Base-by-base conservation (phyloP, 2,329 filamentous ascomycete species). In the Lecanoromycetidae sp. region DNA sequence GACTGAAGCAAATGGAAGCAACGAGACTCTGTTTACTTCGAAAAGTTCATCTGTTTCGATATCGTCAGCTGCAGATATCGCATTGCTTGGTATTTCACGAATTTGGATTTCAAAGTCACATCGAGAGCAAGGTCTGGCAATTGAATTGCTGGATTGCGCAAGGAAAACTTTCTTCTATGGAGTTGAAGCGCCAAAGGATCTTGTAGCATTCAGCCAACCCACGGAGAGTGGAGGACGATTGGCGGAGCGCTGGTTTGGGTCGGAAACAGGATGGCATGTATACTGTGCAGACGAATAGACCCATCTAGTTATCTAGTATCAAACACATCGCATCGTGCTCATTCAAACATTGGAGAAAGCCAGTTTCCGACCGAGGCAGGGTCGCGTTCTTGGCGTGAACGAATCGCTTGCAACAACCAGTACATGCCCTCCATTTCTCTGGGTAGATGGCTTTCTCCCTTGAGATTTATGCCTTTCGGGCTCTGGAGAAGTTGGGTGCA, bases 121-220 rank as follows among this genome's bases (percentile, higher is more conserved):
- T 49, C 69, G 78, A 26, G 64, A 73, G 34, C 69, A 72, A 53
- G 75, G 76, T 7, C 71, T 80, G 44, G 79, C 77, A 3, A 70
- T 69, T 44, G 67, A 69, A 46, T 61, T 82, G 37, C 60, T 82
- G 15, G 74, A 81, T 50, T 70, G 67, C 46, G 73, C 74, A 20
- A 65, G 72, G 46, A 66, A 63, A 48, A 69, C 73, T 55, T 78
- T 78, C 56, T 66, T 76, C 44, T 72, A 75, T 50, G 71, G 72
- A 2, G 65, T 76, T 60, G 68, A 69, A 32, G 66, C 79, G 39
- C 64, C 69, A 15, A 78, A 75, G 58, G 65, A 68, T 9, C 60
- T 71, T 56, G 66, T 81, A 32, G 78, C 78, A 2, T 81, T 82
- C 62, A 80, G 76, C 55, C 76, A 80, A 56, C 77, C 78, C n/a